Conservation (phyloP, 768 basidiomycete species). For the Gyrodon lividus region DNA sequence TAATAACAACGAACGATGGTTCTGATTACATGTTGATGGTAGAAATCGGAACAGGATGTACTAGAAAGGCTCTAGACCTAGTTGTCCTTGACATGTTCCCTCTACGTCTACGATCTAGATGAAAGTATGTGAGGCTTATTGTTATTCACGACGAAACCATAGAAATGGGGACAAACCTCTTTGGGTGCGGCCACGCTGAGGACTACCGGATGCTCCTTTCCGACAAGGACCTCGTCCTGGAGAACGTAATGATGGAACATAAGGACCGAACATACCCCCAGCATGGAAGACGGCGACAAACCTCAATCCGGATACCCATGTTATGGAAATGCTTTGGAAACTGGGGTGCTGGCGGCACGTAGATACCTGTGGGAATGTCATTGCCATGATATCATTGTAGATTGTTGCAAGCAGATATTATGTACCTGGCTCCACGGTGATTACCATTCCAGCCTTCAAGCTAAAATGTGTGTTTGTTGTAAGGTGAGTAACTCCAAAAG, state of each 20-base stretch:
- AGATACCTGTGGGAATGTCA: constrained; percentile 54
- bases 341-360: constrained; percentile 75
- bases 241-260: constrained; percentile 11
- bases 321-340: constrained; percentile 91
- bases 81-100: constrained; percentile 70
- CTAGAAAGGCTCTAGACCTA: constrained; percentile 59
- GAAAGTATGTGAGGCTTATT: constrained; percentile 1
- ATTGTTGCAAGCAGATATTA: constrained; percentile 10
- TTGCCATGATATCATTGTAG: neutral
- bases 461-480: constrained; percentile 36
- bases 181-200: constrained; percentile 77
- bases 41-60: constrained; percentile 4
- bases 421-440: constrained; percentile 91
- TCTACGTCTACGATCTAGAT: constrained; percentile 70
- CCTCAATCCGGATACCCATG: constrained; percentile 91
- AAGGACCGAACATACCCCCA: constrained; percentile 2
- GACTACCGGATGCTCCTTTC: constrained; percentile 57
- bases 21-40: neutral
- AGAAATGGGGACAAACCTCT: constrained; percentile 50
- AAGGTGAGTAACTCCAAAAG: constrained; percentile 1
- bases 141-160: neutral
- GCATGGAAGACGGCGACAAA: constrained; percentile 21
- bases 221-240: constrained; percentile 74
- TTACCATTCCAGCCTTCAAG: constrained; percentile 81
- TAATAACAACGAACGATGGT: neutral